Evolutionary conservation across 139 green algal species (phyloP), one percentile per base, ranked within the genome.

Genomic region (Eudorina sp.): DNA sequence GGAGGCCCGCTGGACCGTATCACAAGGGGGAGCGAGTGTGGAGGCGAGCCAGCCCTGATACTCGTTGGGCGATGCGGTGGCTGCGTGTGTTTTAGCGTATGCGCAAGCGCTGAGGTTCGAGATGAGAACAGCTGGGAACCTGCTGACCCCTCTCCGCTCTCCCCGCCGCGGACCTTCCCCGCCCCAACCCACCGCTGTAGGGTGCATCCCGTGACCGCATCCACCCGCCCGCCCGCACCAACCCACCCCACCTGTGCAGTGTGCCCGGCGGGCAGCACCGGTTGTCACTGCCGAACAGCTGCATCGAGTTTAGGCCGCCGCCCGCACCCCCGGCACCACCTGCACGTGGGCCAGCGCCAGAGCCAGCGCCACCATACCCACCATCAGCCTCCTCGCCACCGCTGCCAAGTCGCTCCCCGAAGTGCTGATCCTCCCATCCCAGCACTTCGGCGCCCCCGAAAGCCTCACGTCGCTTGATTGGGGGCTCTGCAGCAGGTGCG

Each of bases 161-260:
- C n/a, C n/a, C n/a, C n/a, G n/a, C n/a, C n/a, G n/a, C n/a, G n/a
- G n/a, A n/a, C n/a, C n/a, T n/a, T n/a, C n/a, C n/a, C n/a, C n/a
- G n/a, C n/a, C n/a, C n/a, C n/a, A n/a, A n/a, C n/a, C n/a, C n/a
- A n/a, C n/a, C n/a, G n/a, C n/a, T n/a, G n/a, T n/a, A n/a, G n/a
- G n/a, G n/a, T n/a, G n/a, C n/a, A n/a, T n/a, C n/a, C n/a, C n/a
- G n/a, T n/a, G n/a, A n/a, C n/a, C n/a, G n/a, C n/a, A n/a, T n/a
- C n/a, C n/a, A n/a, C n/a, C n/a, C n/a, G n/a, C n/a, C n/a, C n/a
- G n/a, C n/a, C n/a, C n/a, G n/a, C n/a, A n/a, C n/a, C n/a, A n/a
- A n/a, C n/a, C n/a, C n/a, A n/a, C n/a, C 76, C 90, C 74, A 97
- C 93, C 94, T 90, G 88, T 97, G 95, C 86, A 97, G 89, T 23